Percentiles rank a stretch among this genome's conserved stretches.
Conservation (phyloP, 2,329 filamentous ascomycete genomes). For the Neonectria neomacrospora region DNA sequence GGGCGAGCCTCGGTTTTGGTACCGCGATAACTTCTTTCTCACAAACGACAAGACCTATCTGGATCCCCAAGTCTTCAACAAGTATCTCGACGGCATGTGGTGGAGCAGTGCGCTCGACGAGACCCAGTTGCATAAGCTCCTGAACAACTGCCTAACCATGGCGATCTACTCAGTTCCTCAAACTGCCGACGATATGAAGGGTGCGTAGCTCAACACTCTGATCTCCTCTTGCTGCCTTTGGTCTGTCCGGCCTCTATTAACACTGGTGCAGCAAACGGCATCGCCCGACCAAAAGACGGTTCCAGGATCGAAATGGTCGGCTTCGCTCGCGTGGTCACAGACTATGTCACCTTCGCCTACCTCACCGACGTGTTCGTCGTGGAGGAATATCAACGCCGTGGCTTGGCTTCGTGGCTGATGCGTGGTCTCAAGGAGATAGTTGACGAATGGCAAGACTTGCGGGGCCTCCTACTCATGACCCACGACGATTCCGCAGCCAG, state of each 20-base stretch:
- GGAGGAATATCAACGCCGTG: conserved; percentile 67
- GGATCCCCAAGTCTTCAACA: conserved; percentile 64
- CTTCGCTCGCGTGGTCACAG: conserved; percentile 70
- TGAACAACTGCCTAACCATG: conserved; percentile 69
- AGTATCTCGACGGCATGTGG: conserved; percentile 67
- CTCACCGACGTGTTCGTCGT: conserved; percentile 75
- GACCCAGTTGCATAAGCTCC: conserved; percentile 59
- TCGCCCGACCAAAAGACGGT: conserved; percentile 46
- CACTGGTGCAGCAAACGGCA: conserved; percentile 45
- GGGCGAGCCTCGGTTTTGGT: conserved; percentile 57
- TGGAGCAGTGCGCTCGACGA: conserved; percentile 67
- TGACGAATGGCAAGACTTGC: conserved; percentile 66
- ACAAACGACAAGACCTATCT: conserved; percentile 69
- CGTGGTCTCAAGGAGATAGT: conserved; percentile 67
- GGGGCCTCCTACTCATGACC: conserved; percentile 68
- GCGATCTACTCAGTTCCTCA: conserved; percentile 63
- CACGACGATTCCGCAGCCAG: conserved; percentile 52
- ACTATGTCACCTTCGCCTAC: conserved; percentile 75
- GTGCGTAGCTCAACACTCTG: conserved; percentile 49
- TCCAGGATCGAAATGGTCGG: conserved; percentile 52
- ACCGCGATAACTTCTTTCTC: conserved; percentile 65
- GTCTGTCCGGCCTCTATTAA: conserved; percentile 18
- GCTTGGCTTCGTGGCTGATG: conserved; percentile 74
- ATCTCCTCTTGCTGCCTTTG: conserved; percentile 28
- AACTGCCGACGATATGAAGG: conserved; percentile 53